A percentile compares a stretch with the other conserved stretches of the same genome.
phyloP scores from a whole-genome alignment of 306 rosid species.

The Hippophae tibetana region DNA sequence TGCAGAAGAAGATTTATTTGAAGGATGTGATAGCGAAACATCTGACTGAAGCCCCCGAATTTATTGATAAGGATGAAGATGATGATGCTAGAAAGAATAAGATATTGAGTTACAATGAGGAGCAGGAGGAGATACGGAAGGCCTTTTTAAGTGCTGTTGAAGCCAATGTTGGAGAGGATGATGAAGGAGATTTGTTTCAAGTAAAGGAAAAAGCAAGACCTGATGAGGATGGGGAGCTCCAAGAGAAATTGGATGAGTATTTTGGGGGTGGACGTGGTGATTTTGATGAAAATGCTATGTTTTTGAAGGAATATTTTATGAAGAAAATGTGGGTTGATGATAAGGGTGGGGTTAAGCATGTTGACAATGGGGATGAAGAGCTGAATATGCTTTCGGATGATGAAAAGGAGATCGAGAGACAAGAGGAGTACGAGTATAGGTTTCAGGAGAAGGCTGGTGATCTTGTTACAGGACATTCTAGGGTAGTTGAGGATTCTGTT shows the following conservation, averaged over 20 bases:
- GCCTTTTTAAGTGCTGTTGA: slow-evolving; percentile 51
- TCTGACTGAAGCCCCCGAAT: slow-evolving; percentile 63
- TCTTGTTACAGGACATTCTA: slow-evolving; percentile 61
- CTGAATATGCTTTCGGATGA: slow-evolving; percentile 53
- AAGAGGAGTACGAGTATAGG: slow-evolving; percentile 73
- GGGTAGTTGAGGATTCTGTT: slow-evolving; percentile 66
- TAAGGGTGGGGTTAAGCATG: slow-evolving; percentile 10
- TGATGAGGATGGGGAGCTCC: slow-evolving; percentile 37
- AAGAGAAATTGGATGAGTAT: slow-evolving; percentile 54
- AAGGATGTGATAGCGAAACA: slow-evolving; percentile 69
- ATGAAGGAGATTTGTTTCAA: slow-evolving; percentile 42
- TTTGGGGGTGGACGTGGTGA: slow-evolving; percentile 39
- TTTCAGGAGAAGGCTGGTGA: slow-evolving; percentile 77
- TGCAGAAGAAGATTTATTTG: slow-evolving; percentile 37
- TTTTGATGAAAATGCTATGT: slow-evolving; percentile 37
- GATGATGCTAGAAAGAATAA: slow-evolving; percentile 11
- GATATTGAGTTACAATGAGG: slow-evolving; percentile 40
- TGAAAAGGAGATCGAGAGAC: slow-evolving; percentile 58
- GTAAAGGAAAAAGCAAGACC: slow-evolving; percentile 18
- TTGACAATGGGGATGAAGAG: slow-evolving; percentile 40
- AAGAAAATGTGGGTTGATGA: slow-evolving; percentile 59
- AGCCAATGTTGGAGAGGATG: slow-evolving; percentile 33
- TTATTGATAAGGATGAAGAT: slow-evolving; percentile 17
- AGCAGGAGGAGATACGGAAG: slow-evolving; percentile 55
- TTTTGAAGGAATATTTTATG: slow-evolving; percentile 51